These are phyloP conservation scores for Rugonectria rugulosa DNA, from an alignment of 2,329 filamentous ascomycete genomes.

Conservation along the genomic window DNA sequence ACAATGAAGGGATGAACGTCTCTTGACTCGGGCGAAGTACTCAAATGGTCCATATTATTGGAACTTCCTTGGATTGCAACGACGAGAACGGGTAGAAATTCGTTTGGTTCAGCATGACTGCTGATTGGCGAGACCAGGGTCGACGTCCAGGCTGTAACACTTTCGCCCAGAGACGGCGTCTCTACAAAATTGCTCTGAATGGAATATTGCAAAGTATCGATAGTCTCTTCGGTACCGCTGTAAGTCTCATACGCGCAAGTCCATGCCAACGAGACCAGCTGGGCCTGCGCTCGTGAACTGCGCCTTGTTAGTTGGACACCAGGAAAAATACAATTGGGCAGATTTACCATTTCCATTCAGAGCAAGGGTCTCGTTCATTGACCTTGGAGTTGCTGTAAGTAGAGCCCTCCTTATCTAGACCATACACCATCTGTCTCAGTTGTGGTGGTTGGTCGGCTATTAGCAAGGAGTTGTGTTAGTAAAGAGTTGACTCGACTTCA, in stretches of 20 bases:
- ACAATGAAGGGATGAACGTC: conserved; percentile 25
- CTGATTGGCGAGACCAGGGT: conserved; percentile 19
- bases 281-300: conserved; percentile 24
- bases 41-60: conserved; percentile 35
- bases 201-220: conserved; percentile 20
- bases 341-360: conserved; percentile 30
- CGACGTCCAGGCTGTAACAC: conserved; percentile 26
- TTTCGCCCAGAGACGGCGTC: conserved; percentile 18
- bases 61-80: conserved; percentile 33
- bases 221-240: conserved; percentile 7
- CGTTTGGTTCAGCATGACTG: neutral
- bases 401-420: conserved; percentile 33
- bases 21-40: conserved; percentile 28
- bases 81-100: conserved; percentile 23
- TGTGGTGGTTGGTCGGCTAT: conserved; percentile 22
- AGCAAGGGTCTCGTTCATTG: conserved; percentile 11
- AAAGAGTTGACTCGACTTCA: neutral
- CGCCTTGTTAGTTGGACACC: neutral
- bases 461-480: conserved; percentile 3
- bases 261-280: conserved; percentile 30
- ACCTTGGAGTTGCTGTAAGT: conserved; percentile 32
- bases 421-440: conserved; percentile 26
- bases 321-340: neutral
- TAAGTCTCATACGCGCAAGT: conserved; percentile 30
- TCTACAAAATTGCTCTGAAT: conserved; percentile 20